Base-by-base conservation (phyloP, 768 basidiomycete species). In the Rickenella mellea region DNA sequence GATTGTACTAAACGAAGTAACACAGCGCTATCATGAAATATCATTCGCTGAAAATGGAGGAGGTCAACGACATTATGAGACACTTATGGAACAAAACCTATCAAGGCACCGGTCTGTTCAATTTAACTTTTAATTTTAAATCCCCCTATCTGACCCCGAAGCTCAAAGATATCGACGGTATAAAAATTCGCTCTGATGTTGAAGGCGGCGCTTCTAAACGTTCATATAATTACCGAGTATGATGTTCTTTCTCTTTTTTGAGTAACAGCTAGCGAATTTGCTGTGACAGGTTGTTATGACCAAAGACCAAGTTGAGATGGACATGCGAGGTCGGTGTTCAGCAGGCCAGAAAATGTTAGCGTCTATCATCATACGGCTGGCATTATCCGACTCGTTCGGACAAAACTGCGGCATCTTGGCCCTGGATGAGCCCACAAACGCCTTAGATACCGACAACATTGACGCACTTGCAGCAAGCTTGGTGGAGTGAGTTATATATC, bases 301-400 rank as follows among this genome's bases (percentile, higher is more conserved):
- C 40, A 99, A 99, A 66, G 93, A 97, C 58, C 86, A 92, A 55
- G 93, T 97, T 6, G 94, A 98, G 63, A 92, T 99, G 87, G 96
- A 98, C 63, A 99, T 99, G 96, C 81, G 96, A 43, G 96, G 96
- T 20, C 79, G 96, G 48, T 99, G 96, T 64, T 92, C 88, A 12
- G 96, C 96, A 1, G 96, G 96, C 0, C 96, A 99, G 64, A 99
- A 99, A 66, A 97, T 98, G 75, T 67, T 99, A 45, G 96, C 94
- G 8, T 93, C 89, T 17, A 97, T 98, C 61, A 90, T 98, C 63
- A 98, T 99, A 54, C 81, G 96, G 5, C 78, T 99, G 27, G 96
- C 96, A 3, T 71, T 99, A 21, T 94, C 94, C 5, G 96, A 99
- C 57, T 94, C 91, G 2, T 98, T 99, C 54, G 91, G 91, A 2